Evolutionary conservation across 805 yeast genomes (phyloP).

Genomic region (Monosporozyma siamensis): DNA sequence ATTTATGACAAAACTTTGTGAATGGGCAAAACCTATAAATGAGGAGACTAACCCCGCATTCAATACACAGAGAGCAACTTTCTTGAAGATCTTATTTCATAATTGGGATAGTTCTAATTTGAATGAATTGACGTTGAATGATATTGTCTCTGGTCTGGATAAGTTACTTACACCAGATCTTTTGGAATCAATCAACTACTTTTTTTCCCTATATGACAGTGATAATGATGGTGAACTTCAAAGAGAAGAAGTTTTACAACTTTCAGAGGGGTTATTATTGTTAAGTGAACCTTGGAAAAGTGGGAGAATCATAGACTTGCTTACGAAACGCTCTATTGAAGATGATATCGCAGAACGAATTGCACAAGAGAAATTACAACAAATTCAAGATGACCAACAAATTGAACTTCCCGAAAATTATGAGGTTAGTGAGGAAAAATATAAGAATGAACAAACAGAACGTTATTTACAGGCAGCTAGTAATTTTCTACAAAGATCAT

Average conservation of each 20-base stretch:
- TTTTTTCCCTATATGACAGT: slow-evolving; percentile 66
- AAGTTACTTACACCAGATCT: slow-evolving; percentile 60
- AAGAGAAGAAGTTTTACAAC: slow-evolving; percentile 68
- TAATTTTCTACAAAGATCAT: slow-evolving; percentile 74
- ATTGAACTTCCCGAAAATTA: slow-evolving; percentile 50
- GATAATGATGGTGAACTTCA: slow-evolving; percentile 52
- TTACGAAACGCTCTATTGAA: slow-evolving; percentile 56
- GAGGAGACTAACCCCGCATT: slow-evolving; percentile 29
- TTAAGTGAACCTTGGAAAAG: slow-evolving; percentile 84
- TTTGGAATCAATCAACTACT: slow-evolving; percentile 68
- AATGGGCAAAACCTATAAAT: slow-evolving; percentile 50
- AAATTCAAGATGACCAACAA: slow-evolving; percentile 30
- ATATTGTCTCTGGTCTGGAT: slow-evolving; percentile 66
- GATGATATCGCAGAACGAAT: slow-evolving; percentile 58
- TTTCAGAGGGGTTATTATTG: slow-evolving; percentile 79
- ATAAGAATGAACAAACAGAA: slow-evolving; percentile 58
- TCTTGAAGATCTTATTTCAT: slow-evolving; percentile 54
- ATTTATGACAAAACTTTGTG: slow-evolving; percentile 72
- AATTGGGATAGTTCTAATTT: slow-evolving; percentile 57
- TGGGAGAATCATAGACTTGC: slow-evolving; percentile 51
- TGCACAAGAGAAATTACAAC: slow-evolving; percentile 26
- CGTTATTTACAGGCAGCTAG: slow-evolving; percentile 83
- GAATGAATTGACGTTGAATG: slow-evolving; percentile 54
- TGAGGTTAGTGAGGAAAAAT: slow-evolving; percentile 51
- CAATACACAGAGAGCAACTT: slow-evolving; percentile 33